A percentile compares a stretch with the other conserved stretches of the same genome.
Conservation (phyloP, 2,329 filamentous ascomycete species). For the Lachnellula arida region DNA sequence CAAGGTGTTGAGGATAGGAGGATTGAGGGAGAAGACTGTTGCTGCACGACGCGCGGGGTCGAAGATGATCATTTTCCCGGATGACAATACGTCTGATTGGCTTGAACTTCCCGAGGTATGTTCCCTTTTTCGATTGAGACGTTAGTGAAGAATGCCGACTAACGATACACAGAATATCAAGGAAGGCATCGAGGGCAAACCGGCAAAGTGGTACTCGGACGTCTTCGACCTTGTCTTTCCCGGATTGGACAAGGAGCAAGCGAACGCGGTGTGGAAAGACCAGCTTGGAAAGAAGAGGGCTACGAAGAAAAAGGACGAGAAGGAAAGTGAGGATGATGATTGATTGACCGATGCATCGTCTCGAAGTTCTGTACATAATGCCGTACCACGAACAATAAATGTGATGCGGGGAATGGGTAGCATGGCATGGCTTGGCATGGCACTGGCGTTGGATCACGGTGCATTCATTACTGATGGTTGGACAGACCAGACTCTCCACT, state of each 20-base stretch:
- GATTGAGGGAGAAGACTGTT: constrained; percentile 93
- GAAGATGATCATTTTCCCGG: constrained; percentile 89
- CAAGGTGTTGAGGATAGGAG: constrained; percentile 92
- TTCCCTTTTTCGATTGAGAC: constrained; percentile 23
- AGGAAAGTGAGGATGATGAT: constrained; percentile 25
- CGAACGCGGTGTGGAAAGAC: constrained; percentile 57
- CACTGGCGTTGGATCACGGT: no score
- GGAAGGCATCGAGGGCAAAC: constrained; percentile 84
- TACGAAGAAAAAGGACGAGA: constrained; percentile 29
- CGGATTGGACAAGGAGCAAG: constrained; percentile 65
- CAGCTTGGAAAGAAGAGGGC: constrained; percentile 28
- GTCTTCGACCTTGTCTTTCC: constrained; percentile 91
- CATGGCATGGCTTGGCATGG: no score
- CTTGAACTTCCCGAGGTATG: constrained; percentile 91
- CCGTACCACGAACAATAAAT: not conserved
- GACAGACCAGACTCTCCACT: no score
- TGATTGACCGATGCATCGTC: not conserved
- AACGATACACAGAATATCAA: constrained; percentile 78
- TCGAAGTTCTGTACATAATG: constrained; percentile 3
- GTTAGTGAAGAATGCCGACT: constrained; percentile 14
- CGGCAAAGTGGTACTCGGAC: constrained; percentile 89
- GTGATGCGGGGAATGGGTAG: not conserved
- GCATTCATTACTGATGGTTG: no score
- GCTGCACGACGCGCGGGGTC: constrained; percentile 89
- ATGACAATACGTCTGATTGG: constrained; percentile 96